Evolutionary conservation across 371 early-diverging fungal species (phyloP).

Genomic region (Syncephalastrum contaminatum): DNA sequence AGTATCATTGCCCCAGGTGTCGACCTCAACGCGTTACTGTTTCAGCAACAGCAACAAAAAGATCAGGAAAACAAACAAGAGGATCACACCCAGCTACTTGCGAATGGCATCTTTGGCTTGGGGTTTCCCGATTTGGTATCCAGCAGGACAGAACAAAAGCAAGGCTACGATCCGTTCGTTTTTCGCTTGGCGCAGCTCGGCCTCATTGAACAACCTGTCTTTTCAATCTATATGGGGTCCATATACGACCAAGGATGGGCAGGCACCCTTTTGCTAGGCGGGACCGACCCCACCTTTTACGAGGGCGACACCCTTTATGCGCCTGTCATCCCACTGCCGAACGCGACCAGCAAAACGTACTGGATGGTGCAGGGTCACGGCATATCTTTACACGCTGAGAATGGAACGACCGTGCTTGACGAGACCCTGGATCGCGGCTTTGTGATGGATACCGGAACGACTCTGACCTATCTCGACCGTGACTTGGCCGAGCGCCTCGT

Average conservation of each 20-base stretch:
- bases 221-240: slow-evolving; percentile 33
- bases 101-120: slow-evolving; percentile 34
- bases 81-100: neutral
- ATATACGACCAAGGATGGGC: slow-evolving; percentile 8
- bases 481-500: slow-evolving; percentile 20
- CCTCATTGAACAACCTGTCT: slow-evolving; percentile 30
- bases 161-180: slow-evolving; percentile 25
- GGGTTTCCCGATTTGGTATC: slow-evolving; percentile 34
- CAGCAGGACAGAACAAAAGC: slow-evolving; percentile 5
- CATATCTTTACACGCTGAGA: slow-evolving; percentile 6
- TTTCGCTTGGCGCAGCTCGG: slow-evolving; percentile 22
- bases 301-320: slow-evolving; percentile 42
- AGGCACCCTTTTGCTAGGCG: slow-evolving; percentile 38
- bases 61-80: too few relatives aligned
- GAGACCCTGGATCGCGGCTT: slow-evolving; percentile 19
- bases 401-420: slow-evolving; percentile 5
- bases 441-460: slow-evolving; percentile 48
- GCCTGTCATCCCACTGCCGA: slow-evolving; percentile 27
- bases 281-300: slow-evolving; percentile 46
- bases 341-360: slow-evolving; percentile 24
- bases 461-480: slow-evolving; percentile 38
- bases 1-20: slow-evolving; percentile 49
- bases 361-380: slow-evolving; percentile 25
- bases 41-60: neutral
- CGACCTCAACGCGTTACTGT: slow-evolving; percentile 10